Evolutionary conservation across 352 stramenopile genomes (phyloP), one percentile per base, ranked within the genome.

Genomic region (Vaucheria bursata): DNA sequence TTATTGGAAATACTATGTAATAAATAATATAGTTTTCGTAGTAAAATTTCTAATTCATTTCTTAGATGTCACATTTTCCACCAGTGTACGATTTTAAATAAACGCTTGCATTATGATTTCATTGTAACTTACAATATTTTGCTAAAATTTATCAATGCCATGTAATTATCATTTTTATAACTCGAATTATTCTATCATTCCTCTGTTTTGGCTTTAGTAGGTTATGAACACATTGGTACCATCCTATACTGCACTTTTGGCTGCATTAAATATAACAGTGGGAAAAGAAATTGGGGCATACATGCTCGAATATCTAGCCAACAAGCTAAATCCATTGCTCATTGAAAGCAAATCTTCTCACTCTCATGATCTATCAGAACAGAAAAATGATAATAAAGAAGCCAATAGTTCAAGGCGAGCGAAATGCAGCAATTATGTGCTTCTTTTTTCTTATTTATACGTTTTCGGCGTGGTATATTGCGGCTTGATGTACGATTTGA

Each of bases 401-500:
- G 25, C 45, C 12, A 59, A 59, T 25, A 59, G 25, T 59, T n/a
- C 7, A 79, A 75, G 31, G 53, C 2, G 65, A 52, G 45, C 39
- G 74, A 66, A 32, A 50, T 5, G n/a, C 91, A 90, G 88, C 25
- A 96, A 96, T 79, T 76, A 95, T 73, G 80, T 93, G 73, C 77
- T 95, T 74, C 87, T 95, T 64, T 85, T 95, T 32, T 88, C 87
- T 50, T 93, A 94, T 85, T 84, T 96, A 72, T 95, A 95, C 85
- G 92, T 91, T 71, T 94, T 95, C 66, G 89, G 89, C 40, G 88
- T 94, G 8, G 90, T 92, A 73, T 87, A 93, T 78, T 93, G 88
- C 78, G 89, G 85, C n/a, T 87, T 96, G 38, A 83, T 96, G n/a
- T 93, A 95, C 83, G 91, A 95, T 72, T 81, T 94, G 50, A 92